Conservation (phyloP, 2,329 filamentous ascomycete genomes). For the Claviceps pazoutovae region DNA sequence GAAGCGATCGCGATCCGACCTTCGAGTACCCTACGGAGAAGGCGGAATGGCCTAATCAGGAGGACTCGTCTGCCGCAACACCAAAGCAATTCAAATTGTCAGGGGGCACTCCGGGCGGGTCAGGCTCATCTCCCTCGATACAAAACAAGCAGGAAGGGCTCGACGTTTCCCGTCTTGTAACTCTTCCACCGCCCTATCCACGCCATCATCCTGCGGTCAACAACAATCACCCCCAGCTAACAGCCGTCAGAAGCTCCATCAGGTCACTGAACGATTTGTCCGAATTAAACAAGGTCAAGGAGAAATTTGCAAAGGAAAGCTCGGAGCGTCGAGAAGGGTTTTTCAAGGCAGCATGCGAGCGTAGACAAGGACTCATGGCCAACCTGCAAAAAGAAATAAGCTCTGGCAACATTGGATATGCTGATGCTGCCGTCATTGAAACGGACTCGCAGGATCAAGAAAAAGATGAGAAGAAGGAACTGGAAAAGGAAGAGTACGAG, state of each 20-base stretch:
- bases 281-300: constrained; percentile 57
- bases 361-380: constrained; percentile 50
- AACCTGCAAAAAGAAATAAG: constrained; percentile 71
- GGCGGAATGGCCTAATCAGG: constrained; percentile 37
- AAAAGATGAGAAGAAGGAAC: constrained; percentile 52
- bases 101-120: constrained; percentile 20
- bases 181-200: constrained; percentile 84
- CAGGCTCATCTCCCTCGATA: constrained; percentile 30
- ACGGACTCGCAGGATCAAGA: constrained; percentile 61
- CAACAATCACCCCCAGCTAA: constrained; percentile 86
- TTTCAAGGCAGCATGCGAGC: constrained; percentile 31
- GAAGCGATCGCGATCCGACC: constrained; percentile 26
- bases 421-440: constrained; percentile 70
- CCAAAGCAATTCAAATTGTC: constrained; percentile 31
- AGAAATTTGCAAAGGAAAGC: constrained; percentile 41
- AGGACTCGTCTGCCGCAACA: constrained; percentile 23
- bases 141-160: constrained; percentile 40
- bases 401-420: constrained; percentile 65
- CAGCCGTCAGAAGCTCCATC: constrained; percentile 59
- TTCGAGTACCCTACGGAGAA: constrained; percentile 43
- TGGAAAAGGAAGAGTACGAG: constrained; percentile 70
- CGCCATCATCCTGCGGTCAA: constrained; percentile 91
- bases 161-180: constrained; percentile 84
- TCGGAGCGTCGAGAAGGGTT: constrained; percentile 45
- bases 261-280: constrained; percentile 59